Conservation (phyloP, 345 rosid species). For the Salix caprea region DNA sequence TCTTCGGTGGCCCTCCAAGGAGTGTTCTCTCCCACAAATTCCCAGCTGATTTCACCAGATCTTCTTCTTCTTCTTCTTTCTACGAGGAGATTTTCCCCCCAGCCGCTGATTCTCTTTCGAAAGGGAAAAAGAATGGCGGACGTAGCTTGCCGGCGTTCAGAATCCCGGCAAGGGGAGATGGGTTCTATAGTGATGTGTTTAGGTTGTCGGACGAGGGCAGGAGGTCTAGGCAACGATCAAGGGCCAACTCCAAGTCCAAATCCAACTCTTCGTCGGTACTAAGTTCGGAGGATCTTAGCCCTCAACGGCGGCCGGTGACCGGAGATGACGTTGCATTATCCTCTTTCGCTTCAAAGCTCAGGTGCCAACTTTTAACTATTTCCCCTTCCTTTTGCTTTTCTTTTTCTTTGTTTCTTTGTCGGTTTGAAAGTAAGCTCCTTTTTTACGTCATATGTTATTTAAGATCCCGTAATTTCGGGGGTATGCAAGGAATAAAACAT, state of each 20-base stretch:
- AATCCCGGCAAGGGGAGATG: constrained; percentile 52
- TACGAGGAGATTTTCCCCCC: constrained; percentile 69
- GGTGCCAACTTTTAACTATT: constrained; percentile 36
- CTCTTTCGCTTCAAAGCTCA: constrained; percentile 77
- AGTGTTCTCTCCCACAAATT: constrained; percentile 54
- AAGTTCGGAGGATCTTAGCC: constrained; percentile 80
- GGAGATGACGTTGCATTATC: constrained; percentile 65
- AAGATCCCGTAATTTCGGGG: neutral
- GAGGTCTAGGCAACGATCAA: constrained; percentile 46
- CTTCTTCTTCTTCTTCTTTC: constrained; percentile 37
- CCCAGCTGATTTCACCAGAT: constrained; percentile 49
- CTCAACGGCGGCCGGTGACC: constrained; percentile 45
- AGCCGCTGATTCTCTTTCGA: constrained; percentile 23
- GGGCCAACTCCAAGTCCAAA: constrained; percentile 49
- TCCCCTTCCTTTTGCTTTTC: too few species aligned
- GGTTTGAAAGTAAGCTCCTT: neutral
- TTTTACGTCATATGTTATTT: constrained; percentile 1
- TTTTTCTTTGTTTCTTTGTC: neutral
- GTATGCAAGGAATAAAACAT: too few species aligned
- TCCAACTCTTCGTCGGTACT: constrained; percentile 73
- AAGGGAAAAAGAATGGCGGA: constrained; percentile 28
- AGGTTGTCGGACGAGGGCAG: constrained; percentile 37
- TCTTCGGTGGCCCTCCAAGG: constrained; percentile 89
- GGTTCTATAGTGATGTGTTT: constrained; percentile 65
- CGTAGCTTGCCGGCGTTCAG: constrained; percentile 59